Conservation (phyloP, 2,329 filamentous ascomycete species). For the Cryphonectria nitschkei region DNA sequence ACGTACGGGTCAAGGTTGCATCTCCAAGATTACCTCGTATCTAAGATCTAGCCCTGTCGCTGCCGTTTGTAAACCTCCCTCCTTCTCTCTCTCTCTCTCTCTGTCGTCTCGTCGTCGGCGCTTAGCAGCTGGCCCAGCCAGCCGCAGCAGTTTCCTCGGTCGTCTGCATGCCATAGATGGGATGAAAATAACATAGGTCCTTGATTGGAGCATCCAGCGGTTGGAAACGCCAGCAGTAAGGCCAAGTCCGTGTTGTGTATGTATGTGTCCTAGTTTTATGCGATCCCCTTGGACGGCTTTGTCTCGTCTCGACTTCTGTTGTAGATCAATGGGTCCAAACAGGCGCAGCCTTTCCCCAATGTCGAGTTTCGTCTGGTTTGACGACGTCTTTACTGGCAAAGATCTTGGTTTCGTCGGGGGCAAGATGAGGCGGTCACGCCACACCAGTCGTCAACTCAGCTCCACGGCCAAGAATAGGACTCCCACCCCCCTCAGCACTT, state of each 20-base stretch:
- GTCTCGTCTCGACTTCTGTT: conserved; percentile 26
- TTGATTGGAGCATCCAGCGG: conserved; percentile 13
- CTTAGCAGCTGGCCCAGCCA: neutral
- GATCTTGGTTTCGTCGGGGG: conserved; percentile 1
- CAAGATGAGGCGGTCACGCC: neutral
- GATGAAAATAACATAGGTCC: conserved; percentile 14
- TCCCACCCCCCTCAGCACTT: neutral
- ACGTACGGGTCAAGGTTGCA: neutral
- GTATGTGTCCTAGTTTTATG: conserved; percentile 9
- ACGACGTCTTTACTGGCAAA: conserved; percentile 17
- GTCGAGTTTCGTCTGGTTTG: conserved; percentile 24
- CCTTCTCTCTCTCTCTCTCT: too few species aligned
- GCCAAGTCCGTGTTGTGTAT: conserved; percentile 9
- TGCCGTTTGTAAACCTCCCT: neutral
- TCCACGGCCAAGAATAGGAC: conserved; percentile 12
- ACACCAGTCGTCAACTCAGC: conserved; percentile 15
- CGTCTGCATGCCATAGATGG: neutral
- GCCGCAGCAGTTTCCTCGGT: neutral
- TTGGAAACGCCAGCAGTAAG: conserved; percentile 22
- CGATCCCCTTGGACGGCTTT: conserved; percentile 19
- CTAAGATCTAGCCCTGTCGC: neutral
- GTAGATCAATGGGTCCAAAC: conserved; percentile 21
- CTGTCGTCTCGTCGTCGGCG: neutral
- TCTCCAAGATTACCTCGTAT: conserved; percentile 5
- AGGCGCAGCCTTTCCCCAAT: conserved; percentile 11